Evolutionary conservation across 176 grass and related monocot species (phyloP), one percentile per base, ranked within the genome.

Genomic region (Bolboschoenus planiculmis): DNA sequence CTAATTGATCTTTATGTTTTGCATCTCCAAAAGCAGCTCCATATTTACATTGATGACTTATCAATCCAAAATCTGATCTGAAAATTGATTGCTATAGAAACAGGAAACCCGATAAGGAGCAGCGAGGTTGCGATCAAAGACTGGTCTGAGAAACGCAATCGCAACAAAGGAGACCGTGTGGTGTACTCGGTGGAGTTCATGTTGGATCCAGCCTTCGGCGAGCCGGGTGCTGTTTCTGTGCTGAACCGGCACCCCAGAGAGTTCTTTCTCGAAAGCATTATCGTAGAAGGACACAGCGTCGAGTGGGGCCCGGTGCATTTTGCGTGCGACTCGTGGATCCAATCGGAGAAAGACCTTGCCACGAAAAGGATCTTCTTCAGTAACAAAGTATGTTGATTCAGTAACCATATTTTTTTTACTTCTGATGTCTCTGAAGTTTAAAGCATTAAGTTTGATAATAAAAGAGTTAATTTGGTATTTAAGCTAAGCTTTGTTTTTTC

Each of bases 231-330:
- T 8, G 81, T 99, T 58, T 85, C 88, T 1, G 86, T 99, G 75
- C 54, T 87, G 55, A 99, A 99, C 67, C 84, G 89, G 36, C 92
- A 99, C 91, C 87, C 87, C 82, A 84, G 80, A 62, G 96, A 99
- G 82, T 95, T 99, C 87, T 99, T 99, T 82, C 80, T 99, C 23
- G 92, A 95, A 84, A 95, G 91, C 90, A 85, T 99, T 73, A 80
- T 95, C 39, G 44, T 99, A 6, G 91, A 99, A 88, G 93, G 92
- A 13, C 67, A 78, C 11, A 86, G 84, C 4, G 85, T 99, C 59
- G 57, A 85, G 5, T 90, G 87, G 71, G 90, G 96, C 5, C 85
- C 89, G 3, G 84, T 99, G 65, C 86, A 93, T 81, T 99, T 99
- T 71, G 78, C 84, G 77, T 95, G 92, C 87, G 82, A 93, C 80